Evolutionary conservation across 331 rosid species (phyloP), one percentile per base, ranked within the genome.

Genomic region (Acacia pycnantha): DNA sequence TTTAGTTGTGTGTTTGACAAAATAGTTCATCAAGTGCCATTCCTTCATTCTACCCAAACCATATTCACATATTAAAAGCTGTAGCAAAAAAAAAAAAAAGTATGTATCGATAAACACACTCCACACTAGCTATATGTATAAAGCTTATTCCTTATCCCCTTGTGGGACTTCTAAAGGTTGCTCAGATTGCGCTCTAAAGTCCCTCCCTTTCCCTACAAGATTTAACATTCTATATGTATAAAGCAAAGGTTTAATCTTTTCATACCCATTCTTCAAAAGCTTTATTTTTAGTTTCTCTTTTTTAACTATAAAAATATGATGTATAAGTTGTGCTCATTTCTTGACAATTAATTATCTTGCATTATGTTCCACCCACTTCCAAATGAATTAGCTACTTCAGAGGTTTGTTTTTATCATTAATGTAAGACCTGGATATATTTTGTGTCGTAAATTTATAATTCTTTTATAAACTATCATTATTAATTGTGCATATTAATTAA

Each of bases 1-100:
- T 81, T 81, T 83, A 12, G 7, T 3, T 72, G n/a, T 21, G 77
- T 76, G 76, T 80, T 83, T 77, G 22, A 44, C 22, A 74, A 77
- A 81, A 81, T 81, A 71, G 77, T 12, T 81, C 73, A 62, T 81
- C 73, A 62, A 8, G 29, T 26, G 14, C 58, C 51, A 58, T 33
- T 73, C 54, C 48, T 33, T 73, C 54, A 19, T 56, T 77, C 80
- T 65, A 2, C 74, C 44, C 79, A 73, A 76, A 50, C 73, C 85
- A 58, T 37, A 37, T 77, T 29, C 70, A 35, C 22, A 6, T 5
- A 40, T 13, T 15, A 58, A 56, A 53, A 26, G 50, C 65, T 53
- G 9, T 35, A 11, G 1, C 8, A 19, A 31, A 31, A 8, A 33
- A 31, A 31, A 29, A 31, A 31, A 33, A 33, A 33, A 0, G 4